phyloP scores from a whole-genome alignment of 345 rosid genomes.

The Dipteronia sinensis region DNA sequence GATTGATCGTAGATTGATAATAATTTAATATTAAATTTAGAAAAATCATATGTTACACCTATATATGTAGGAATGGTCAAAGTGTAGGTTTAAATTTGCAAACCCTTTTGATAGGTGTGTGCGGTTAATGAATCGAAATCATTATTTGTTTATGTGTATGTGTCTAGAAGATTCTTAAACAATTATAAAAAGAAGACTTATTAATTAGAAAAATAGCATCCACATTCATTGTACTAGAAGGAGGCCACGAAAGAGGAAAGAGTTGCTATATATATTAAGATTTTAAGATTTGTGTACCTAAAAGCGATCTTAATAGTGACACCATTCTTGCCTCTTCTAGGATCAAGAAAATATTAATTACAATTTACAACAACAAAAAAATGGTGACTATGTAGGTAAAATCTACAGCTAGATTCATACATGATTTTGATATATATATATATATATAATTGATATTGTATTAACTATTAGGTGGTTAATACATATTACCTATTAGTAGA shows the following conservation, averaged over 20 bases:
- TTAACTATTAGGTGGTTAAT: too few species aligned
- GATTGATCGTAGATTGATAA: background rate
- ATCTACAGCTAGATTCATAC: background rate
- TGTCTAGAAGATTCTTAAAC: too few species aligned
- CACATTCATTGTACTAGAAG: constrained; percentile 17
- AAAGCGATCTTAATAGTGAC: background rate
- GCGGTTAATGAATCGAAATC: too few species aligned
- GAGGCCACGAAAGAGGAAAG: background rate
- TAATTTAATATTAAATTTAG: background rate
- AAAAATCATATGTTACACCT: background rate
- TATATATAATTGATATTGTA: background rate
- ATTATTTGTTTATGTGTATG: too few species aligned
- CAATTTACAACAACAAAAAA: background rate
- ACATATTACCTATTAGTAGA: too few species aligned
- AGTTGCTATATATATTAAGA: background rate
- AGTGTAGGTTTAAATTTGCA: background rate
- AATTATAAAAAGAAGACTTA: too few species aligned
- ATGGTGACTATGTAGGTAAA: background rate
- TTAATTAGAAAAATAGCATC: background rate
- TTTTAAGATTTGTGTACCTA: background rate
- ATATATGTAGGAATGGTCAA: background rate
- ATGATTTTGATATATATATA: background rate
- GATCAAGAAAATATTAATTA: background rate
- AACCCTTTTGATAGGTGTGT: too few species aligned
- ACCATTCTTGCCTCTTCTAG: background rate